Base-by-base conservation (phyloP, 805 yeast species). In the Barnettozyma botsteinii region DNA sequence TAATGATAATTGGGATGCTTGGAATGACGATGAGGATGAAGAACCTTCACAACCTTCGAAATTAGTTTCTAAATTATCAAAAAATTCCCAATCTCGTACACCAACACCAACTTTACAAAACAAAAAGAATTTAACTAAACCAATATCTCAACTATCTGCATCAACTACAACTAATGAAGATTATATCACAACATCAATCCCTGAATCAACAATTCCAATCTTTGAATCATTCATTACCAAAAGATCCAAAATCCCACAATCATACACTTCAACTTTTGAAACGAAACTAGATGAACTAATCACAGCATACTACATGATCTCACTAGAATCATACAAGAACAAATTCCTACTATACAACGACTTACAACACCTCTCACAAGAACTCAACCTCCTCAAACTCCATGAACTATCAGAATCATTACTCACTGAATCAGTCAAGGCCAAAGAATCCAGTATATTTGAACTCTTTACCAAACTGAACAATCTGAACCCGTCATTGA, bases 351-450 rank as follows among this genome's bases (percentile, higher is more conserved):
- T 48, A 7, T 52, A 47, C 35, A 55, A 55, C 35, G 59, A 55
- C 27, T 22, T 52, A 10, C 14, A 33, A 20, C 43, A 37, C 20
- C 20, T 55, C 14, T 26, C 40, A 7, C 13, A 27, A 1, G 18
- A 36, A 0, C 36, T 39, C 4, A 23, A 30, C 3, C 35, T 48
- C 10, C 45, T 45, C 2, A 33, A 50, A 67, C 47, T 73, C 67
- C 38, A 62, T 57, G 77, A 75, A 65, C 51, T 72, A 67, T 25
- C 69, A 69, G 50, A 54, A 8, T 20, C 40, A 4, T 34, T 49
- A 17, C 29, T 55, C 8, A 24, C 45, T 18, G 31, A 37, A 9
- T 37, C 41, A 14, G 43, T 52, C 13, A 33, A 35, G 14, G 6
- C 19, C 4, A 42, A 42, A 23, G 53, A 54, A 23, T 6, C 14